phyloP scores from a whole-genome alignment of 2,329 filamentous ascomycete genomes.

The Sphaerostilbella broomeana region DNA sequence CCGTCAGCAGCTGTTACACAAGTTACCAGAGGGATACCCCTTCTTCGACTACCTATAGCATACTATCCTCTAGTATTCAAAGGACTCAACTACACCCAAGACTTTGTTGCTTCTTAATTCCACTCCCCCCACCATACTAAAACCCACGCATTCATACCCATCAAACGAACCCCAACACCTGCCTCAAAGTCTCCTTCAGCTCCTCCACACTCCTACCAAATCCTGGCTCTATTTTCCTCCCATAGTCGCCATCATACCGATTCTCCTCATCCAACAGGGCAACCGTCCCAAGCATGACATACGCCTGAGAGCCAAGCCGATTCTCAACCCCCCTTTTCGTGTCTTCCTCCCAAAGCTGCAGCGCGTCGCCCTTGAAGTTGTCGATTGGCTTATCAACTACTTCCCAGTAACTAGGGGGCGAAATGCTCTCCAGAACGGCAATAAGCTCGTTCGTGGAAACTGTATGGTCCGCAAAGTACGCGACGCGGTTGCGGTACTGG shows the following conservation, averaged over 20 bases:
- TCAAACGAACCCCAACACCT: constrained; percentile 3
- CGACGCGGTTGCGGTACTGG: constrained; percentile 3
- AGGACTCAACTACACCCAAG: too few relatives aligned
- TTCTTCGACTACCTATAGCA: too few relatives aligned
- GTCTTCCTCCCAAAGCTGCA: constrained; percentile 7
- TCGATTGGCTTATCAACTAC: background rate
- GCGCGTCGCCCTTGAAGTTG: background rate
- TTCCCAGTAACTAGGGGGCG: background rate
- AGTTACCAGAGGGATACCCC: too few relatives aligned
- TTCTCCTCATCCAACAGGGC: constrained; percentile 14
- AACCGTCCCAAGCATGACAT: constrained; percentile 12
- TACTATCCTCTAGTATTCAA: too few relatives aligned
- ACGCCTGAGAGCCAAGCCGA: constrained; percentile 12
- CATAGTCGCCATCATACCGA: constrained; percentile 13
- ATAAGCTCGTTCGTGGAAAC: constrained; percentile 8
- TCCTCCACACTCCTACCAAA: constrained; percentile 3
- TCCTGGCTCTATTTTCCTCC: constrained; percentile 9
- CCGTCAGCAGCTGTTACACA: too few relatives aligned
- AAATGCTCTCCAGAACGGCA: background rate
- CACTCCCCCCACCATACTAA: too few relatives aligned
- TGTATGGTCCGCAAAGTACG: constrained; percentile 8
- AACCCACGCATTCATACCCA: background rate
- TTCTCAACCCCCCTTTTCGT: constrained; percentile 5
- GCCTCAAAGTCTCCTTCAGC: background rate
- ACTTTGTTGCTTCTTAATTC: too few relatives aligned